Evolutionary conservation across 1,284 basidiomycete species (phyloP).

Genomic region (Hypsizygus ulmarius): DNA sequence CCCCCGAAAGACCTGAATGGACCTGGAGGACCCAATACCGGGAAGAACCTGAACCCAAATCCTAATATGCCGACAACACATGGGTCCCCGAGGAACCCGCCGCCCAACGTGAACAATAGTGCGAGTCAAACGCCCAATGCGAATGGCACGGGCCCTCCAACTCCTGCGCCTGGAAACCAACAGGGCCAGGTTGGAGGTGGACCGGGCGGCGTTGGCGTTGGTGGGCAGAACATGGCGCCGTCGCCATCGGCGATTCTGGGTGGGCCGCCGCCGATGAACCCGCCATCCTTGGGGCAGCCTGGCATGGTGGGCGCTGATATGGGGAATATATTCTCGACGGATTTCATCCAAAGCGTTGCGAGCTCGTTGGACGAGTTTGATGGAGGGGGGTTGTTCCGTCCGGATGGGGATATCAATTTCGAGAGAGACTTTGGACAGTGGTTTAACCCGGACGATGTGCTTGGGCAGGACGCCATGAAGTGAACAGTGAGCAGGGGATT

Average conservation of each 20-base stretch:
- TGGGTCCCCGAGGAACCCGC: conserved; percentile 47
- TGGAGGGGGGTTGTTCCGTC: conserved; percentile 43
- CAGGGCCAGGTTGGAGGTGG: conserved; percentile 21
- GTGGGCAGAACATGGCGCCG: conserved; percentile 34
- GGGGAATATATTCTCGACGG: conserved; percentile 33
- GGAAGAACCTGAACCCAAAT: conserved; percentile 20
- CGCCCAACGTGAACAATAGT: conserved; percentile 22
- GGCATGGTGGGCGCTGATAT: conserved; percentile 18
- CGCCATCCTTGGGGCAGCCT: conserved; percentile 17
- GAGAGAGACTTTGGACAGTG: conserved; percentile 68
- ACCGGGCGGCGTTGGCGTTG: conserved; percentile 12
- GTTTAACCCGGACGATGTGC: conserved; percentile 54
- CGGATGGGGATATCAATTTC: conserved; percentile 54
- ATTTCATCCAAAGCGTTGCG: conserved; percentile 43
- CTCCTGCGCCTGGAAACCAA: conserved; percentile 38
- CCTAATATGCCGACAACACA: conserved; percentile 25
- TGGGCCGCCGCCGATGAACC: conserved; percentile 22
- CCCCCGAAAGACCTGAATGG: conserved; percentile 38
- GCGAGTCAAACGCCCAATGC: conserved; percentile 27
- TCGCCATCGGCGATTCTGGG: conserved; percentile 44
- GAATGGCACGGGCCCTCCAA: conserved; percentile 44
- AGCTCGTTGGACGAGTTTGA: conserved; percentile 43
- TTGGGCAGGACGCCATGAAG: conserved; percentile 28
- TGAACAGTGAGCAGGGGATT: conserved; percentile 3
- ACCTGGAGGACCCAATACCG: conserved; percentile 5